Evolutionary conservation across 148 eudicot species (phyloP).

Genomic region (Persicaria maculosa): DNA sequence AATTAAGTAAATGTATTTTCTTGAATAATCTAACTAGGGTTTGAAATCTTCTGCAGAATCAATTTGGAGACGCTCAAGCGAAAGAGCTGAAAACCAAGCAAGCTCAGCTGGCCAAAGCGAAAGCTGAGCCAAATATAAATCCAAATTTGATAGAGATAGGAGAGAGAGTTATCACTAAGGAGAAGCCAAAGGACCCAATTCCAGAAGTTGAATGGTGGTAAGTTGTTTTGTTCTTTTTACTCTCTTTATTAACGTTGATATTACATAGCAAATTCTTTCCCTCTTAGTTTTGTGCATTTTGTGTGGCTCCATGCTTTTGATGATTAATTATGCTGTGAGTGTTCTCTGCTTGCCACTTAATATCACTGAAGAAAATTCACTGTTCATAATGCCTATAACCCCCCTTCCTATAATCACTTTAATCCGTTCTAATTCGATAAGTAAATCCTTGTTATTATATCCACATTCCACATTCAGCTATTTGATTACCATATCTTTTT

Average conservation of each 20-base stretch:
- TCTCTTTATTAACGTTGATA: background rate
- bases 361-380: background rate
- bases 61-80: conserved; percentile 97
- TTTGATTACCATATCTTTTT: background rate
- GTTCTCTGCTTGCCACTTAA: background rate
- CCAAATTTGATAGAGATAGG: conserved; percentile 93
- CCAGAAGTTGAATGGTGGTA: conserved; percentile 99
- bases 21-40: background rate
- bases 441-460: background rate
- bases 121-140: conserved; percentile 93
- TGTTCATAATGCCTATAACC: background rate
- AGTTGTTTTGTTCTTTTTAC: conserved; percentile 20
- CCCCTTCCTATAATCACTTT: background rate
- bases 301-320: background rate
- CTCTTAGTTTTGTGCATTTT: background rate
- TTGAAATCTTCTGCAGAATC: conserved; percentile 42
- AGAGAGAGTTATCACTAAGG: conserved; percentile 73
- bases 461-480: background rate
- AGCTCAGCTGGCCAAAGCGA: conserved; percentile 91
- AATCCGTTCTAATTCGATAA: background rate
- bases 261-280: background rate
- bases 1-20: background rate
- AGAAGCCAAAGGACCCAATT: conserved; percentile 73
- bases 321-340: background rate
- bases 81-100: conserved; percentile 88